phyloP scores from a whole-genome alignment of 73 alveolate genomes.

The Paramecium sonneborni region DNA sequence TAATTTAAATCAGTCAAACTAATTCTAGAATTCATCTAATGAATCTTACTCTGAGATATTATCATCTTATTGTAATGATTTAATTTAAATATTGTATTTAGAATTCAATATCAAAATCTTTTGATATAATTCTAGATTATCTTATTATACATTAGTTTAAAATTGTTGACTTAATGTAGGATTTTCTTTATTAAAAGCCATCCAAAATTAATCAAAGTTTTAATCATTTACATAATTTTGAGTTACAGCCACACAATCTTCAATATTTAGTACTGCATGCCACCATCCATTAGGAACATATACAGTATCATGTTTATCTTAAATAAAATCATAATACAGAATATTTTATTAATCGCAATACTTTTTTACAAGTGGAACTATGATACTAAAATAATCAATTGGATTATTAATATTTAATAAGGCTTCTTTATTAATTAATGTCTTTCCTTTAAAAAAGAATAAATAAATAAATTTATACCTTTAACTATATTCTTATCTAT shows the following conservation, averaged over 20 bases:
- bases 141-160: background rate
- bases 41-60: background rate
- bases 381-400: slow-evolving; percentile 11
- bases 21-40: background rate
- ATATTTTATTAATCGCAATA: slow-evolving; percentile 24
- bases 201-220: slow-evolving; percentile 43
- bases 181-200: slow-evolving; percentile 30
- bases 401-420: background rate
- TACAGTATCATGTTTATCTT: slow-evolving; percentile 80
- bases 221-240: background rate
- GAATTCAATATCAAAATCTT: background rate
- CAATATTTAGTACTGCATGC: slow-evolving; percentile 93
- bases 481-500: slow-evolving; percentile 62
- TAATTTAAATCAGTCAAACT: background rate
- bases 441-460: slow-evolving; percentile 57
- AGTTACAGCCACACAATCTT: slow-evolving; percentile 85
- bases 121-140: background rate
- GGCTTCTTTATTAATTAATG: slow-evolving; percentile 63
- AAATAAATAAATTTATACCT: background rate
- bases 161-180: background rate
- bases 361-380: background rate
- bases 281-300: slow-evolving; percentile 93
- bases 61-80: background rate
- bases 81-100: background rate
- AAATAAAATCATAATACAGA: slow-evolving; percentile 64